A percentile compares a stretch with the other conserved stretches of the same genome.
These are phyloP conservation scores for Clavaria fumosa DNA, from an alignment of 768 basidiomycete genomes.

Conservation along the genomic window DNA sequence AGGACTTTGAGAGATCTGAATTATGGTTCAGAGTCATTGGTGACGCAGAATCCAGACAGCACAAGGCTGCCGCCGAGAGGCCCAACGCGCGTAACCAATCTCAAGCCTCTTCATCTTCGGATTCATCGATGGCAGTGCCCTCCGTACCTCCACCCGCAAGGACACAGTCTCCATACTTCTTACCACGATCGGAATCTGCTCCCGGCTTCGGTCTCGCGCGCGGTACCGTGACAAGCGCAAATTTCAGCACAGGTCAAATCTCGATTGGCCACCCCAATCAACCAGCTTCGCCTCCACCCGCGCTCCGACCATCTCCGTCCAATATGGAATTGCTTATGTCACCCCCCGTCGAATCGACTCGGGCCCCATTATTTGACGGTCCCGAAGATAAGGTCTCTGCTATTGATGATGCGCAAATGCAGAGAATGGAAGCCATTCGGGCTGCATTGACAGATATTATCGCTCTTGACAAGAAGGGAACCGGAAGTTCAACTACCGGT, in stretches of 20 bases:
- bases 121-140: conserved; percentile 9
- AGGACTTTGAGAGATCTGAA: conserved; percentile 75
- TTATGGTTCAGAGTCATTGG: conserved; percentile 84
- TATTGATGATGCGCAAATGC: conserved; percentile 37
- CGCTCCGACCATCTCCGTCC: conserved; percentile 23
- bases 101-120: too few relatives aligned
- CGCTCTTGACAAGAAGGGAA: conserved; percentile 51
- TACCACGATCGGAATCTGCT: conserved; percentile 21
- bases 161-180: conserved; percentile 10
- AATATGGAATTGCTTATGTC: conserved; percentile 81
- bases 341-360: conserved; percentile 33
- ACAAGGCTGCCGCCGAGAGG: conserved; percentile 10
- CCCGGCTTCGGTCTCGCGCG: conserved; percentile 18
- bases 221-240: conserved; percentile 21
- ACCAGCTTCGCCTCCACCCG: conserved; percentile 13
- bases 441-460: conserved; percentile 95
- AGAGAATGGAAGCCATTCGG: conserved; percentile 91
- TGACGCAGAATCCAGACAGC: conserved; percentile 36
- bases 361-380: conserved; percentile 71
- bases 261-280: conserved; percentile 17
- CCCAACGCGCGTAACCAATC: conserved; percentile 7
- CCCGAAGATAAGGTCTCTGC: conserved; percentile 56
- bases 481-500: conserved; percentile 4
- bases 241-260: conserved; percentile 19
- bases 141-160: conserved; percentile 8